Evolutionary conservation across 768 basidiomycete species (phyloP).

Genomic region (Kwoniella dejecticola): DNA sequence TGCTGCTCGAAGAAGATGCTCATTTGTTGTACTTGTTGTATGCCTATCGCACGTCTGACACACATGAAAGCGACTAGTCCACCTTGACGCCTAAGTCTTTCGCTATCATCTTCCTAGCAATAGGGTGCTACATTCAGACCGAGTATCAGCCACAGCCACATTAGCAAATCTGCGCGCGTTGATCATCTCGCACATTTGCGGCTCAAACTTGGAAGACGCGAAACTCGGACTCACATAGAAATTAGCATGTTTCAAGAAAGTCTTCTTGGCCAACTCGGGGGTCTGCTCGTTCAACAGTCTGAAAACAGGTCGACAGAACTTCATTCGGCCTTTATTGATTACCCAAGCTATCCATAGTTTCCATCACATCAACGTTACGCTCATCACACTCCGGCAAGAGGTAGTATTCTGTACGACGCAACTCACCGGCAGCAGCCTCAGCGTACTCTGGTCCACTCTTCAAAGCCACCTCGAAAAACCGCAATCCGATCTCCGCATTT

Average conservation of each 20-base stretch:
- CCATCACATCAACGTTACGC: neutral
- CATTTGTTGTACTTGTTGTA: too few relatives aligned
- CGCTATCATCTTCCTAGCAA: constrained; percentile 53
- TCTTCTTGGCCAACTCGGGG: constrained; percentile 54
- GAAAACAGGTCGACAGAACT: constrained; percentile 55
- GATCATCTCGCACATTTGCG: too few relatives aligned
- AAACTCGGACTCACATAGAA: constrained; percentile 49
- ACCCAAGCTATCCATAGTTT: constrained; percentile 46
- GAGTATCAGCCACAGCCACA: constrained; percentile 7
- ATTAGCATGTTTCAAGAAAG: constrained; percentile 50
- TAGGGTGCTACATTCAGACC: constrained; percentile 48
- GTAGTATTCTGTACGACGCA: neutral
- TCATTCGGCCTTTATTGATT: constrained; percentile 54
- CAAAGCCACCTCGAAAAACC: constrained; percentile 76
- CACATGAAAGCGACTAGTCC: constrained; percentile 4
- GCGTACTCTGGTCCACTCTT: constrained; percentile 54
- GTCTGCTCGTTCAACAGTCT: constrained; percentile 50
- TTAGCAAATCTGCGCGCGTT: too few relatives aligned
- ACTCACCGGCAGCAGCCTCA: constrained; percentile 51
- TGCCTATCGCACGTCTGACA: too few relatives aligned
- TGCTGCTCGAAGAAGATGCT: too few relatives aligned
- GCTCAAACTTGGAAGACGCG: neutral
- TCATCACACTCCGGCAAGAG: neutral
- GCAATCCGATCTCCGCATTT: constrained; percentile 75
- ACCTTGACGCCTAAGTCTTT: constrained; percentile 48